Conservation (phyloP, 1,284 basidiomycete genomes). For the Irpex sp. region DNA sequence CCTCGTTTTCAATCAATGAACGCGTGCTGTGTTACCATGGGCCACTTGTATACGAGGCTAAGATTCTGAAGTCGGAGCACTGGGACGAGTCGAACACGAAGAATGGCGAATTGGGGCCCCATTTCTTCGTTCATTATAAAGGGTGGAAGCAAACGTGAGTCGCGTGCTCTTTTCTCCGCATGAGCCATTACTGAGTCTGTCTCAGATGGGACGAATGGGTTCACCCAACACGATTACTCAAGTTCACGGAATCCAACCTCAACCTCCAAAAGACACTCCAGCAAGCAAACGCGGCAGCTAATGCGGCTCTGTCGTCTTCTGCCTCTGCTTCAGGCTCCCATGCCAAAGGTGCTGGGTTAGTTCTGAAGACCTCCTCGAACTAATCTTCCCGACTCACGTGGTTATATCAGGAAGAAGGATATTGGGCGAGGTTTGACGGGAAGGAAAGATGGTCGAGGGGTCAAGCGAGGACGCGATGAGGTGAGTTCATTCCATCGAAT, state of each 20-base stretch:
- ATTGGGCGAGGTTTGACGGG: slow-evolving; percentile 17
- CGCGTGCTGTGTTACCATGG: slow-evolving; percentile 93
- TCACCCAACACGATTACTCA: slow-evolving; percentile 77
- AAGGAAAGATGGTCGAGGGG: slow-evolving; percentile 49
- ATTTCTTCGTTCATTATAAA: slow-evolving; percentile 98
- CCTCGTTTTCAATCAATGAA: slow-evolving; percentile 55
- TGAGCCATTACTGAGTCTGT: neutral
- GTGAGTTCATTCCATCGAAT: slow-evolving; percentile 25
- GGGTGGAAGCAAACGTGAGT: slow-evolving; percentile 97
- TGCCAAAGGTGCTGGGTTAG: slow-evolving; percentile 11
- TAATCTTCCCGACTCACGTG: neutral
- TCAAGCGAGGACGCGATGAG: slow-evolving; percentile 62
- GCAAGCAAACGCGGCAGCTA: slow-evolving; percentile 26
- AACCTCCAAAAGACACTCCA: slow-evolving; percentile 65
- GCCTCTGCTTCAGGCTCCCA: slow-evolving; percentile 4
- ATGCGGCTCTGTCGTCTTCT: slow-evolving; percentile 20
- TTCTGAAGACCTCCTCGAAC: neutral
- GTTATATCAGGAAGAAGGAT: slow-evolving; percentile 11
- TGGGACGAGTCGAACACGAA: slow-evolving; percentile 72
- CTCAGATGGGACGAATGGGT: slow-evolving; percentile 99
- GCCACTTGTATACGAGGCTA: slow-evolving; percentile 92
- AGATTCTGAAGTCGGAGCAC: slow-evolving; percentile 80
- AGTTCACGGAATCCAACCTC: slow-evolving; percentile 84
- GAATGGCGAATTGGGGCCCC: slow-evolving; percentile 67
- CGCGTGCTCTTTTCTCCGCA: neutral